Percentiles rank a stretch among this genome's conserved stretches.
phyloP scores from a whole-genome alignment of 2,329 filamentous ascomycete genomes.

The Fusarium cyanostomum region DNA sequence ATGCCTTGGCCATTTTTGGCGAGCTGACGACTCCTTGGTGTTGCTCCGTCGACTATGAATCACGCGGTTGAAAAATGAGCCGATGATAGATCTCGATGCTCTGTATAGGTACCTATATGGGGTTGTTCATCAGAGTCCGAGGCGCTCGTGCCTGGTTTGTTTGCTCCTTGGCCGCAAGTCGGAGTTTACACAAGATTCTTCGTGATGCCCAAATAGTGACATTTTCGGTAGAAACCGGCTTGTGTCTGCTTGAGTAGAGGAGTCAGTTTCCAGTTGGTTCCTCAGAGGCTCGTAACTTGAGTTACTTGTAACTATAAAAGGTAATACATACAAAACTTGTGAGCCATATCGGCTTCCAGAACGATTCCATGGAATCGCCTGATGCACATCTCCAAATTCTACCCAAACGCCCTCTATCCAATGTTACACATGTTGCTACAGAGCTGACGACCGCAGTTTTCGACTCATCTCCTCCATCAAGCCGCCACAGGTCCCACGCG shows the following conservation, averaged over 20 bases:
- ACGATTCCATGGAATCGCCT: slow-evolving; percentile 9
- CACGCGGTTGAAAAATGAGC: slow-evolving; percentile 3
- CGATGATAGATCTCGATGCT: slow-evolving; percentile 22
- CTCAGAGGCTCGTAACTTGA: slow-evolving; percentile 9
- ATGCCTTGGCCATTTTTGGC: not conserved
- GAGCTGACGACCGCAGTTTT: slow-evolving; percentile 1
- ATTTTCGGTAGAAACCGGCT: slow-evolving; percentile 19
- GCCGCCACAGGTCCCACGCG: slow-evolving; percentile 60
- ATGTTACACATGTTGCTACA: slow-evolving; percentile 30
- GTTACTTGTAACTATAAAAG: not conserved
- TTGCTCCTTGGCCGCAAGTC: slow-evolving; percentile 10
- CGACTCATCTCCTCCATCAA: slow-evolving; percentile 27
- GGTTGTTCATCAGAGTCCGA: not conserved
- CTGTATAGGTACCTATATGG: not conserved
- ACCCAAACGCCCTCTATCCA: slow-evolving; percentile 16
- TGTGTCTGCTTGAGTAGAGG: not conserved
- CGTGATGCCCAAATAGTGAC: not conserved
- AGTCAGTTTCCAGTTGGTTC: not conserved
- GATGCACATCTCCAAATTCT: not conserved
- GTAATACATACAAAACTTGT: slow-evolving; percentile 3
- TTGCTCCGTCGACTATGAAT: slow-evolving; percentile 15
- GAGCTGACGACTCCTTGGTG: slow-evolving; percentile 16
- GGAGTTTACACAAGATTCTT: slow-evolving; percentile 4
- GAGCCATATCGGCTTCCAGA: slow-evolving; percentile 13
- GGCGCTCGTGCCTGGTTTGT: not conserved